Evolutionary conservation across 163 green algal species (phyloP).

Genomic region (Chlamydomonas reinhardtii): DNA sequence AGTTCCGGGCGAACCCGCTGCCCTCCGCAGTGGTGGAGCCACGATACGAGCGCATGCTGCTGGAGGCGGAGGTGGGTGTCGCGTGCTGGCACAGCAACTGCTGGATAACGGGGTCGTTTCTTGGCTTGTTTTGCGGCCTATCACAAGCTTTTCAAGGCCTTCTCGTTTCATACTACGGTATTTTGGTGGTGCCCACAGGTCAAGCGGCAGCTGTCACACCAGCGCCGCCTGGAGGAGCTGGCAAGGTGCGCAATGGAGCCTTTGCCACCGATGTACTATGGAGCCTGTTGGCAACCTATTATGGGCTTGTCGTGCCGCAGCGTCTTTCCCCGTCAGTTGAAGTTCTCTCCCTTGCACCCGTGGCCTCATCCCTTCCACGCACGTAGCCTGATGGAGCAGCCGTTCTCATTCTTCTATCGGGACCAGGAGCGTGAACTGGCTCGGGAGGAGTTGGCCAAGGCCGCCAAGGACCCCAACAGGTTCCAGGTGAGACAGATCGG

Average conservation of each 20-base stretch:
- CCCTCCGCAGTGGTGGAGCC: conserved; percentile 50
- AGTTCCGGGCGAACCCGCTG: conserved; percentile 69
- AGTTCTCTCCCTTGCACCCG: no score
- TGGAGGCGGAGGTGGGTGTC: conserved; percentile 52
- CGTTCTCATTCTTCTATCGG: conserved; percentile 75
- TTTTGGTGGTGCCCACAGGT: background rate
- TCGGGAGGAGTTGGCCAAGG: conserved; percentile 42
- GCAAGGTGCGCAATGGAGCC: conserved; percentile 38
- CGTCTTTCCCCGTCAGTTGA: no score
- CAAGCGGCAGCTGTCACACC: conserved; percentile 46
- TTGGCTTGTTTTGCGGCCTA: no score
- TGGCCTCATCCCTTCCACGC: background rate
- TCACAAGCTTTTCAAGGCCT: no score
- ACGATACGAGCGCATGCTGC: conserved; percentile 57
- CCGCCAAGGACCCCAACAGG: conserved; percentile 64
- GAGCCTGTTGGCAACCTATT: no score
- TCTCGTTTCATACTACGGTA: no score
- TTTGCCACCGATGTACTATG: no score
- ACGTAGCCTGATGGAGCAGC: conserved; percentile 54
- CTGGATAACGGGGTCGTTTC: no score
- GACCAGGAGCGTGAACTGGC: conserved; percentile 57
- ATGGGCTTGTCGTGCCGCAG: no score
- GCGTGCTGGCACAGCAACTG: background rate
- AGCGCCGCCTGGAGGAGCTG: conserved; percentile 56
- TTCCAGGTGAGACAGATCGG: conserved; percentile 60